Evolutionary conservation across 768 basidiomycete species (phyloP).

Genomic region (Boletus bicolor): DNA sequence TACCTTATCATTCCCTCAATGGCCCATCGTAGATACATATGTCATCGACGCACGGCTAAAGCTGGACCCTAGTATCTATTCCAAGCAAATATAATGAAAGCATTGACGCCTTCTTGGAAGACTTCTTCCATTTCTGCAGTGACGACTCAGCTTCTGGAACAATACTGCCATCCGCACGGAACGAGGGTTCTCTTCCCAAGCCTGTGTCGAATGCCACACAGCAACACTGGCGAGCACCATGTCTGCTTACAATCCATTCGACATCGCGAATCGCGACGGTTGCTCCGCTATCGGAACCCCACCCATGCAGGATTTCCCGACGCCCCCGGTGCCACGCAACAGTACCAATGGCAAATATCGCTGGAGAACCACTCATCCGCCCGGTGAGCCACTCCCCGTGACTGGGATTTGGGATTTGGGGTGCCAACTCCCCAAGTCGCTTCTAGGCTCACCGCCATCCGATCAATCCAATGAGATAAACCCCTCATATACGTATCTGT

Average conservation of each 20-base stretch:
- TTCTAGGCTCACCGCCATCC: neutral
- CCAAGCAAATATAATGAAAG: neutral
- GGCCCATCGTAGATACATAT: constrained; percentile 1
- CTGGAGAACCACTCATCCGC: neutral
- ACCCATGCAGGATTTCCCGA: neutral
- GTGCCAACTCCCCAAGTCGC: constrained; percentile 3
- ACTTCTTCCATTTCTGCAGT: constrained; percentile 5
- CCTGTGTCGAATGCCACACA: neutral
- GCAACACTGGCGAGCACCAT: neutral
- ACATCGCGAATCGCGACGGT: constrained; percentile 15
- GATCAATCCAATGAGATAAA: constrained; percentile 13
- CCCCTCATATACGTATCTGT: neutral
- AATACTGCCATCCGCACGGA: neutral
- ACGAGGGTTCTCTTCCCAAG: neutral
- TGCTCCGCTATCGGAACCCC: constrained; percentile 5
- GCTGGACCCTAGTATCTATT: neutral
- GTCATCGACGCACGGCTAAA: neutral
- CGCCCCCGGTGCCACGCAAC: neutral
- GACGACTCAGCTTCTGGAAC: neutral
- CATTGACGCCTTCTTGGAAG: neutral
- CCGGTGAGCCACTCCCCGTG: neutral
- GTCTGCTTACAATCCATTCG: neutral
- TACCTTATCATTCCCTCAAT: neutral
- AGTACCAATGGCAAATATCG: constrained; percentile 13
- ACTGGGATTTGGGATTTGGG: constrained; percentile 8